Evolutionary conservation across 1,139 yeast genomes (phyloP), one percentile per base, ranked within the genome.

Genomic region (Suhomyces guaymorum): DNA sequence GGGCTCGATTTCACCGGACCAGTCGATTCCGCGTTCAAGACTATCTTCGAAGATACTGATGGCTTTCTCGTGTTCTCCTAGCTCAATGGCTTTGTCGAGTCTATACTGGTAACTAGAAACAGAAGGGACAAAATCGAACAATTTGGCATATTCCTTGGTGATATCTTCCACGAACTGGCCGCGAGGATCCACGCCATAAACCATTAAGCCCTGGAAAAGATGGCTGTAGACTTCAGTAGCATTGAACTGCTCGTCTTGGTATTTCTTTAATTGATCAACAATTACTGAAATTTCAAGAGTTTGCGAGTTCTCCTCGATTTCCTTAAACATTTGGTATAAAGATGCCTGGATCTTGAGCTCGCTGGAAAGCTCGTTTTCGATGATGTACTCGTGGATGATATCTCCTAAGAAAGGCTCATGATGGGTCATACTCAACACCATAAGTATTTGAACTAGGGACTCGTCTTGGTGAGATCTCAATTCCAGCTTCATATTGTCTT

Each of bases 1-100:
- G 1, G 73, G 73, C 31, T 65, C 67, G 2, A 42, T 26, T 10
- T 51, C 54, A 6, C 52, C 49, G 4, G 58, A 42, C 75, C 75
- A 70, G 19, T 57, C 54, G 2, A 49, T 45, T 10, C 46, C 41
- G 3, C 51, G 39, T 5, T 43, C 42, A 9, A 63, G 32, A 43
- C 73, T 65, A 30, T 61, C 60, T 12, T 63, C 60, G 37, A 66
- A 70, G 7, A 66, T 41, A 13, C 55, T 42, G 12, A 56, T 37
- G 1, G 74, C 73, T 17, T 36, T 35, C 2, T 39, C 37, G 23
- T 45, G 38, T 24, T 66, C 53, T 9, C 47, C 35, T 2, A 23
- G n/a, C 10, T 25, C 28, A 15, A 66, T 48, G 0, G 70, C 66
- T 23, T 42, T 38, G 30, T 66, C 71, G 2, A 70, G 43, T 30